These are phyloP conservation scores for Phaeosphaeria sp. DNA, from an alignment of 2,329 filamentous ascomycete species.

Conservation along the genomic window DNA sequence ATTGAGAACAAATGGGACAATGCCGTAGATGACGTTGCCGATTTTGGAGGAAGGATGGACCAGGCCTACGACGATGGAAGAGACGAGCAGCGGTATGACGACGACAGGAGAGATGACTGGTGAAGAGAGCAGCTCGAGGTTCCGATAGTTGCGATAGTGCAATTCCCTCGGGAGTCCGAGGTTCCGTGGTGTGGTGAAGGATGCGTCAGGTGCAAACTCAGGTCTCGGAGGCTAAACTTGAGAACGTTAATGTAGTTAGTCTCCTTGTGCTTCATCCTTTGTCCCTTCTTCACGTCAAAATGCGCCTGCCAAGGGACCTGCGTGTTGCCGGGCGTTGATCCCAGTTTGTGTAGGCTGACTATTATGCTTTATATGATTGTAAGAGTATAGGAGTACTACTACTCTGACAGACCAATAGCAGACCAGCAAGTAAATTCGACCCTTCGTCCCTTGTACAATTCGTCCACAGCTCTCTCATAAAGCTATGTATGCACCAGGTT, in stretches of 20 bases:
- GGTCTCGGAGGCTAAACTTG: background rate
- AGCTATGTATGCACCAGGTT: no score
- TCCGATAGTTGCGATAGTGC: background rate
- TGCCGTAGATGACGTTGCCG: slow-evolving; percentile 19
- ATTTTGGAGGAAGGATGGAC: slow-evolving; percentile 30
- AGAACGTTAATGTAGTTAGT: background rate
- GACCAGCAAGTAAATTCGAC: background rate
- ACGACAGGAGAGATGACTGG: slow-evolving; percentile 17
- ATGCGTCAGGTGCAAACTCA: background rate
- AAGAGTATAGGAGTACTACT: background rate
- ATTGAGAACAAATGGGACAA: slow-evolving; percentile 33
- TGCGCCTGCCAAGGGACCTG: background rate
- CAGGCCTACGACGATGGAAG: slow-evolving; percentile 31
- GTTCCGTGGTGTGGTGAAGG: background rate
- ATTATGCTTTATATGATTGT: background rate
- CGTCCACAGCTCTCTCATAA: background rate
- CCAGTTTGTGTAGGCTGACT: background rate
- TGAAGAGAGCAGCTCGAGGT: background rate
- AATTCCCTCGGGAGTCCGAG: background rate
- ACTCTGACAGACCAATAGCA: background rate
- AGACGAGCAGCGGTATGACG: slow-evolving; percentile 32
- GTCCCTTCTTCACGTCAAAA: background rate
- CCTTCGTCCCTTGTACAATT: background rate
- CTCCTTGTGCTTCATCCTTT: background rate
- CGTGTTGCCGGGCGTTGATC: background rate